Percentiles rank a stretch among this genome's conserved stretches.
These are phyloP conservation scores for Pachysolen tannophilus DNA, from an alignment of 805 yeast species.

Conservation along the genomic window DNA sequence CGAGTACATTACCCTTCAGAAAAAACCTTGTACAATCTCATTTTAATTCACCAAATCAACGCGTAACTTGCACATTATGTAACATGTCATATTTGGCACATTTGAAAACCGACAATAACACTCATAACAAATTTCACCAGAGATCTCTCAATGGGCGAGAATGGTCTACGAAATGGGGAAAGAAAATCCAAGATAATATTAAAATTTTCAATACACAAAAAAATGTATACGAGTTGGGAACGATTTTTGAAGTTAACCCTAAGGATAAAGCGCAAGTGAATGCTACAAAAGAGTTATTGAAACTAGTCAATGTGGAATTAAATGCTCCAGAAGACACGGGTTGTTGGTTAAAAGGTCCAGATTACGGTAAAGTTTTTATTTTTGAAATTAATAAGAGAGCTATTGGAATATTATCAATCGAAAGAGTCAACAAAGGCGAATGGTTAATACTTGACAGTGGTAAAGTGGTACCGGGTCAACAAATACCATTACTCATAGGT, in stretches of 20 bases:
- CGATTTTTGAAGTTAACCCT: slow-evolving; percentile 28
- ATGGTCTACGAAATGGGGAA: slow-evolving; percentile 36
- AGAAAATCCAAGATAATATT: slow-evolving; percentile 10
- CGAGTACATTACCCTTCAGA: too few species aligned
- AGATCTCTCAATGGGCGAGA: slow-evolving; percentile 38
- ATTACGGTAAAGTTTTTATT: slow-evolving; percentile 39
- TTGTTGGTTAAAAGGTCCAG: slow-evolving; percentile 15
- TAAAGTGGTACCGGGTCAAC: slow-evolving; percentile 36
- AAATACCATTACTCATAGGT: slow-evolving; percentile 33
- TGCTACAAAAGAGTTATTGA: slow-evolving; percentile 32
- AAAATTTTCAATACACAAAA: background rate
- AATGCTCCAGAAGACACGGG: slow-evolving; percentile 39
- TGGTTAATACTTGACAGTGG: slow-evolving; percentile 58
- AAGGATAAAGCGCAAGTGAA: slow-evolving; percentile 22
- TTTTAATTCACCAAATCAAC: slow-evolving; percentile 11
- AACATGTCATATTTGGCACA: slow-evolving; percentile 43
- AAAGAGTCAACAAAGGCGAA: slow-evolving; percentile 33
- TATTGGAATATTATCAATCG: slow-evolving; percentile 51
- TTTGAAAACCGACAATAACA: slow-evolving; percentile 30
- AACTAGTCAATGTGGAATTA: slow-evolving; percentile 50
- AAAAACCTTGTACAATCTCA: slow-evolving; percentile 12
- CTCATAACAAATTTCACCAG: slow-evolving; percentile 47
- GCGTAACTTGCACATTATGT: slow-evolving; percentile 37
- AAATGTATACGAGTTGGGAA: slow-evolving; percentile 6
- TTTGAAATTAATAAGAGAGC: slow-evolving; percentile 37